These are phyloP conservation scores for Cubamyces lactineus DNA, from an alignment of 768 basidiomycete genomes.

Conservation along the genomic window DNA sequence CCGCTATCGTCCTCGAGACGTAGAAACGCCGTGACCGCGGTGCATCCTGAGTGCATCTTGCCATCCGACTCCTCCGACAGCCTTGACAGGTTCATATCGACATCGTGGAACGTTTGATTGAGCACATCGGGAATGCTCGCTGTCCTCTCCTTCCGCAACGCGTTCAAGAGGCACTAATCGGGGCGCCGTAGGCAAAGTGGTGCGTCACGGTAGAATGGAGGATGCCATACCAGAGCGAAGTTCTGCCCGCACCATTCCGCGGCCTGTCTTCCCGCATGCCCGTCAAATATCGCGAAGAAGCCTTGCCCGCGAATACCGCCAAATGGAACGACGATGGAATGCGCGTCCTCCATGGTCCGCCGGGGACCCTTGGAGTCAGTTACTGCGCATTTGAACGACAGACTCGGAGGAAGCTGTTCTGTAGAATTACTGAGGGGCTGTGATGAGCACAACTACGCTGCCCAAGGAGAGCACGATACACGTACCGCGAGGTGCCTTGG, in stretches of 20 bases:
- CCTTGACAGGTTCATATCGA: conserved; percentile 80
- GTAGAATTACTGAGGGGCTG: not conserved
- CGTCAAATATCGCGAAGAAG: conserved; percentile 98
- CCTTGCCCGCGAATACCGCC: conserved; percentile 91
- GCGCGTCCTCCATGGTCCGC: conserved; percentile 96
- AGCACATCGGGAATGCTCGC: conserved; percentile 82
- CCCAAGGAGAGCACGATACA: not conserved
- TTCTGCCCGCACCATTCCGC: conserved; percentile 98
- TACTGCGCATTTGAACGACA: conserved; percentile 51
- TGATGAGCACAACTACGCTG: not conserved
- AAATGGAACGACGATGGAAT: conserved; percentile 95
- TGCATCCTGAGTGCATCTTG: conserved; percentile 96
- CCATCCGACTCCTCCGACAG: conserved; percentile 88
- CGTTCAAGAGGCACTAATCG: conserved; percentile 63
- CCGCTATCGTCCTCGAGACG: conserved; percentile 85
- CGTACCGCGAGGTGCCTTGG: conserved; percentile 12
- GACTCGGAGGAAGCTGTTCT: conserved; percentile 24
- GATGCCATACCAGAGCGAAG: conserved; percentile 79
- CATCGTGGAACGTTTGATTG: conserved; percentile 92
- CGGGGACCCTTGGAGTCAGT: conserved; percentile 88
- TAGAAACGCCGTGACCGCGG: conserved; percentile 94
- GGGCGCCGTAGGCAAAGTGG: conserved; percentile 13
- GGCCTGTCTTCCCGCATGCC: conserved; percentile 97
- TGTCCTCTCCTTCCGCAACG: conserved; percentile 61
- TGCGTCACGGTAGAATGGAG: not conserved